phyloP scores from a whole-genome alignment of 257 asterid genomes.

The Pogostemon cablin region DNA sequence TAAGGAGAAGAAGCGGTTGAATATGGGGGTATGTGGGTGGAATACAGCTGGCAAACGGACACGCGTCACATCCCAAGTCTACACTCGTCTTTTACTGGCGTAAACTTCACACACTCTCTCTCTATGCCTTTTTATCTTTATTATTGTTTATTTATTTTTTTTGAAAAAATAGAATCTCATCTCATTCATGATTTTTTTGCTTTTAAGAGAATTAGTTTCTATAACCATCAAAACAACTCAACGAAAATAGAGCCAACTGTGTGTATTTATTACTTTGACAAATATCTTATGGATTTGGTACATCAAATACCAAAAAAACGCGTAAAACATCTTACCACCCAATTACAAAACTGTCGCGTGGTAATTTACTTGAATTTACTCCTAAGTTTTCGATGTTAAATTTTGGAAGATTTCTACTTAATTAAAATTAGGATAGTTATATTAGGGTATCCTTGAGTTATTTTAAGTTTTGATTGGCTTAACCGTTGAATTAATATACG shows the following conservation, averaged over 20 bases:
- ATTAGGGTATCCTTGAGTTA: no score
- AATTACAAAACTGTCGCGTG: no score
- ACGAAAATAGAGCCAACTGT: neutral
- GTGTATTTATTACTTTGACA: neutral
- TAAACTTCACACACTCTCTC: slow-evolving; percentile 32
- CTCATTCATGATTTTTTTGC: neutral
- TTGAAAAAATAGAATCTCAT: neutral
- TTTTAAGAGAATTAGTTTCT: neutral
- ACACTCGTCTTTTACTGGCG: slow-evolving; percentile 33
- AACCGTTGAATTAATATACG: no score
- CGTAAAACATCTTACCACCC: no score
- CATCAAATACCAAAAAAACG: neutral
- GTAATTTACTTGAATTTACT: no score
- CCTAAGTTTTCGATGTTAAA: no score
- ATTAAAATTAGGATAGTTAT: no score
- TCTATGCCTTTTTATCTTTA: neutral
- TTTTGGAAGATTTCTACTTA: no score
- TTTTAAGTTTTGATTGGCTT: no score
- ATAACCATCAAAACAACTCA: neutral
- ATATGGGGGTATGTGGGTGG: slow-evolving; percentile 52
- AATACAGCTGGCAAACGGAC: slow-evolving; percentile 87
- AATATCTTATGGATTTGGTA: neutral
- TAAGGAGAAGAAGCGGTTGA: slow-evolving; percentile 43
- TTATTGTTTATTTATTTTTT: neutral
- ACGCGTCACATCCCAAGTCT: slow-evolving; percentile 62